Conservation (phyloP, 768 basidiomycete species). For the Pleurotus pulmonarius region DNA sequence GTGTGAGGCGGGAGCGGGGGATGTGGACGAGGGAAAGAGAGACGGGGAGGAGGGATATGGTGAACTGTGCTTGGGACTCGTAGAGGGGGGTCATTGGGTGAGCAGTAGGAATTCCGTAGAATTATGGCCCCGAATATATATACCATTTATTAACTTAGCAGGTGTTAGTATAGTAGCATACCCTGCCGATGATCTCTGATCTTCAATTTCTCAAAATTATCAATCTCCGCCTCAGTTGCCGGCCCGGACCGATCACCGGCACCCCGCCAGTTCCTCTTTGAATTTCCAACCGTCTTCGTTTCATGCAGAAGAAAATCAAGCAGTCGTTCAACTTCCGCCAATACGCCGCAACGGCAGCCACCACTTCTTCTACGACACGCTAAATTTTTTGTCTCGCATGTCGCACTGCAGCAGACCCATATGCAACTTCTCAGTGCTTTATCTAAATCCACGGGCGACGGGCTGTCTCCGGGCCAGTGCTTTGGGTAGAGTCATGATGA, state of each 20-base stretch:
- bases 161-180: neutral
- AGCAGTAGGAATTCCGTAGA: neutral
- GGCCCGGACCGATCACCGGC: neutral
- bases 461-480: neutral
- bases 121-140: neutral
- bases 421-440: too few relatives aligned
- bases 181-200: conserved; percentile 5
- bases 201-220: conserved; percentile 4
- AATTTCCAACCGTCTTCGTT: neutral
- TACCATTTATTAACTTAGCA: neutral
- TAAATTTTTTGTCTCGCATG: too few relatives aligned
- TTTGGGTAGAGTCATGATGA: neutral
- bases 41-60: conserved; percentile 69
- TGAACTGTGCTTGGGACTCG: conserved; percentile 30
- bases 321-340: too few relatives aligned
- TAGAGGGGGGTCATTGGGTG: neutral
- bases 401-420: too few relatives aligned
- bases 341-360: too few relatives aligned
- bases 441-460: neutral
- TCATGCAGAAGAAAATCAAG: neutral
- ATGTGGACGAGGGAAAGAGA: conserved; percentile 72
- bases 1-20: conserved; percentile 61
- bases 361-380: too few relatives aligned
- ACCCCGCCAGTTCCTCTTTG: neutral
- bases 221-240: conserved; percentile 7